These are phyloP conservation scores for Myxozyma lipomycoides DNA, from an alignment of 805 yeast species.

Conservation along the genomic window DNA sequence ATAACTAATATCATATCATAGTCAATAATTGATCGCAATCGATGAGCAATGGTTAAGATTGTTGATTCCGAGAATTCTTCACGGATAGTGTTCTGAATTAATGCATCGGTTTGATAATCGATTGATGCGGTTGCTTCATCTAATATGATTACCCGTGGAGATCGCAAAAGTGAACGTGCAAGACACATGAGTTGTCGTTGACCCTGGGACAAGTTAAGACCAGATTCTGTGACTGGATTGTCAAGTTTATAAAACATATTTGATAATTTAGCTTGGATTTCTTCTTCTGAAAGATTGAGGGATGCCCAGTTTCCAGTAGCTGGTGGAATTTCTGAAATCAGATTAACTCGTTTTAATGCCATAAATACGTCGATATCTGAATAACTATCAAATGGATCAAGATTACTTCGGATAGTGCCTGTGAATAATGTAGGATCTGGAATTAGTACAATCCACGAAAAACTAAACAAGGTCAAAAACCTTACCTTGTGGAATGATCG, in stretches of 20 bases:
- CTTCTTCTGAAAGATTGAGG: conserved; percentile 37
- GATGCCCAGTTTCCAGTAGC: conserved; percentile 25
- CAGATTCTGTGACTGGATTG: conserved; percentile 62
- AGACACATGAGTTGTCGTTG: conserved; percentile 80
- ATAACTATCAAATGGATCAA: conserved; percentile 64
- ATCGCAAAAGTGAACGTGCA: conserved; percentile 70
- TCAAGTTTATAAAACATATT: conserved; percentile 61
- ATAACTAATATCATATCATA: conserved; percentile 74
- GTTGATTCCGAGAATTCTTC: conserved; percentile 68
- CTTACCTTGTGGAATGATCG: conserved; percentile 71
- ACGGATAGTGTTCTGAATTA: conserved; percentile 66
- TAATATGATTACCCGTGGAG: conserved; percentile 63
- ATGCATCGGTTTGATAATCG: conserved; percentile 79
- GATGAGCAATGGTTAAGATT: conserved; percentile 79
- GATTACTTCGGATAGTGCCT: conserved; percentile 63
- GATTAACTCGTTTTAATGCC: conserved; percentile 20
- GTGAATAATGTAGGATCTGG: conserved; percentile 69
- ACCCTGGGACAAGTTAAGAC: conserved; percentile 80
- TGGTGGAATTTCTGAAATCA: conserved; percentile 15
- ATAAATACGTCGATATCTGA: conserved; percentile 46
- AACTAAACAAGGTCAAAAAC: background rate
- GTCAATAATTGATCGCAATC: conserved; percentile 65
- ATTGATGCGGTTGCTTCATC: conserved; percentile 73
- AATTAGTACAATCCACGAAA: background rate
- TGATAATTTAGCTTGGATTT: conserved; percentile 32